phyloP scores from a whole-genome alignment of 116 monocot genomes.

The Phalaenopsis hybrid region DNA sequence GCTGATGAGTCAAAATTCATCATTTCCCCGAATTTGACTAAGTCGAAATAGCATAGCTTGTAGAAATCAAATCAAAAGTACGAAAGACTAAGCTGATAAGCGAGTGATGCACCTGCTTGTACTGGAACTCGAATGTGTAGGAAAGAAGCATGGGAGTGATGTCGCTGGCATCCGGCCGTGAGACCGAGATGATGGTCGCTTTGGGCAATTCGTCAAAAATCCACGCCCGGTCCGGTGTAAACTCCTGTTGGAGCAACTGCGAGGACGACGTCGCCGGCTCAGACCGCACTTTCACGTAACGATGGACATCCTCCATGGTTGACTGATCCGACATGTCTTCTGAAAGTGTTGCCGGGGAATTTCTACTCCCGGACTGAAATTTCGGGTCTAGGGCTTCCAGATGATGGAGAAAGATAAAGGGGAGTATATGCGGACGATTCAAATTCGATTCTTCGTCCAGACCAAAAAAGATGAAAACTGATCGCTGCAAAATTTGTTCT shows the following conservation, averaged over 20 bases:
- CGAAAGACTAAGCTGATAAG: background rate
- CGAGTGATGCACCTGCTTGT: constrained; percentile 42
- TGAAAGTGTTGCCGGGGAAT: background rate
- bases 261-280: constrained; percentile 30
- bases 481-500: background rate
- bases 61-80: background rate
- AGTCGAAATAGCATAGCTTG: background rate
- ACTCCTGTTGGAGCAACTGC: constrained; percentile 19
- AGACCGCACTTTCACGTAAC: constrained; percentile 57
- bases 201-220: constrained; percentile 59
- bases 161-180: constrained; percentile 59
- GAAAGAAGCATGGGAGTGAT: constrained; percentile 59
- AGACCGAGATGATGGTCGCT: constrained; percentile 51
- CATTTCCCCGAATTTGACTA: background rate
- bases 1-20: background rate
- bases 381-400: constrained; percentile 5
- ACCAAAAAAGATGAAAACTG: background rate
- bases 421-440: background rate
- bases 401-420: background rate
- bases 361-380: background rate
- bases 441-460: background rate
- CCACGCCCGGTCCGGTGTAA: constrained; percentile 17
- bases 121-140: constrained; percentile 62
- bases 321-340: constrained; percentile 29
- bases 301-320: constrained; percentile 13